A percentile compares a stretch with the other conserved stretches of the same genome.
phyloP scores from a whole-genome alignment of 2,329 filamentous ascomycete species.

The Periglandula ipomoeae region DNA sequence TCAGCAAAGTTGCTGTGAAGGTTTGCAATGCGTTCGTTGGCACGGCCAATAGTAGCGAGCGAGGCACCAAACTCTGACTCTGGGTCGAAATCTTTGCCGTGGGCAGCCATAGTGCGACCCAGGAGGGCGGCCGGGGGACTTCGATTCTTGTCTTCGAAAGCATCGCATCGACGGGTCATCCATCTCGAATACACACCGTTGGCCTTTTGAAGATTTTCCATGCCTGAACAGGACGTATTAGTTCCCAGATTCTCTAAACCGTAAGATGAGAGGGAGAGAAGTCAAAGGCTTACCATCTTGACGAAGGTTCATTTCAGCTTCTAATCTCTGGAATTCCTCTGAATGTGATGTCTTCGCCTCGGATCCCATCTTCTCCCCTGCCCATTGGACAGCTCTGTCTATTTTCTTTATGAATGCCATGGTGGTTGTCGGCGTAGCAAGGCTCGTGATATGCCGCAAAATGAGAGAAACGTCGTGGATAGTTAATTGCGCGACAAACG shows the following conservation, averaged over 20 bases:
- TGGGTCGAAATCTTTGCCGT: conserved; percentile 86
- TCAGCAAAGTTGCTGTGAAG: conserved; percentile 77
- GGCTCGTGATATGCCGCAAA: no score
- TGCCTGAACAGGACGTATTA: conserved; percentile 62
- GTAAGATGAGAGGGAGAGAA: no score
- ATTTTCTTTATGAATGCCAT: conserved; percentile 72
- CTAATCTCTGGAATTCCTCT: conserved; percentile 84
- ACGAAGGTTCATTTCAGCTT: conserved; percentile 81
- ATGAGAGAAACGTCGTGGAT: not conserved
- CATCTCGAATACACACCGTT: conserved; percentile 85
- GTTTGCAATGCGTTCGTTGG: conserved; percentile 79
- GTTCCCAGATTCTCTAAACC: no score
- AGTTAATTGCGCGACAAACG: not conserved
- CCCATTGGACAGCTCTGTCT: conserved; percentile 96
- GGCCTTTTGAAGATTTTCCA: conserved; percentile 81
- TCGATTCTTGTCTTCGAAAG: conserved; percentile 77
- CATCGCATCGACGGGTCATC: conserved; percentile 72
- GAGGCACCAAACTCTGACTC: conserved; percentile 89
- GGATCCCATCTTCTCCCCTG: conserved; percentile 88
- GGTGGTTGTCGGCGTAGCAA: conserved; percentile 7
- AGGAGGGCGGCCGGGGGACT: conserved; percentile 69
- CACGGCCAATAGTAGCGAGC: conserved; percentile 67
- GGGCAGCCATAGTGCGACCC: conserved; percentile 75
- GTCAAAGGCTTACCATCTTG: conserved; percentile 59
- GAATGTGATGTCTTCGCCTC: conserved; percentile 80